Base-by-base conservation (phyloP, 257 asterid genomes). In the Nicotiana undulata region DNA sequence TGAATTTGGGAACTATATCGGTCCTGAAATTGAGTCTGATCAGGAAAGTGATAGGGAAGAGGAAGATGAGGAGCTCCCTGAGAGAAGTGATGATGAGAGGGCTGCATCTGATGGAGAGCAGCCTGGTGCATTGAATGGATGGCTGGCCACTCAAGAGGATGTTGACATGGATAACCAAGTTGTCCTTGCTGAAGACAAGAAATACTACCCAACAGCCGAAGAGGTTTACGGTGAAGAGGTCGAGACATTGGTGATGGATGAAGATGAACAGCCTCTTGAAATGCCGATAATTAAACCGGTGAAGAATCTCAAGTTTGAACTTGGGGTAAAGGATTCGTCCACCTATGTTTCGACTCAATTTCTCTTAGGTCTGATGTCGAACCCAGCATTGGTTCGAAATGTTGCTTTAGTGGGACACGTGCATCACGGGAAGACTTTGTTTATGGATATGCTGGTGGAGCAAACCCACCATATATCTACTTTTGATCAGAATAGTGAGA, bases 211-310 rank as follows among this genome's bases (percentile, higher is more conserved):
- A 0, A 93, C 99, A 18, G 98, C 99, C 4, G 99, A 95, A 86
- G 99, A 95, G 89, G 98, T 95, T 49, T 95, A 95, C 37, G 99
- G 99, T 4, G 97, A 93, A 82, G 99, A 93, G 85, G 99, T 95
- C 11, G 99, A 95, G 79, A 93, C 99, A 1, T 79, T 95, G 85
- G 99, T 95, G 20, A 92, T 92, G 98, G 99, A 95, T 82, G 99
- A 95, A 89, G 99, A 95, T 49, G 99, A 95, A 85, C 95, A 88
- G 80, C 97, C 99, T 18, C 91, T 95, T 2, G 98, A 95, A 70
- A 88, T 83, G 26, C 99, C 99, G 0, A 95, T 95, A 29, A 91
- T 95, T 58, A 90, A 89, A 72, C 99, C 98, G 1, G 96, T 95
- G 78, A 93, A 88, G 83, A 92, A 90, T 84, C 90, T 95, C 5